phyloP scores from a whole-genome alignment of 1,284 basidiomycete species.

The Ustilago cynodontis region DNA sequence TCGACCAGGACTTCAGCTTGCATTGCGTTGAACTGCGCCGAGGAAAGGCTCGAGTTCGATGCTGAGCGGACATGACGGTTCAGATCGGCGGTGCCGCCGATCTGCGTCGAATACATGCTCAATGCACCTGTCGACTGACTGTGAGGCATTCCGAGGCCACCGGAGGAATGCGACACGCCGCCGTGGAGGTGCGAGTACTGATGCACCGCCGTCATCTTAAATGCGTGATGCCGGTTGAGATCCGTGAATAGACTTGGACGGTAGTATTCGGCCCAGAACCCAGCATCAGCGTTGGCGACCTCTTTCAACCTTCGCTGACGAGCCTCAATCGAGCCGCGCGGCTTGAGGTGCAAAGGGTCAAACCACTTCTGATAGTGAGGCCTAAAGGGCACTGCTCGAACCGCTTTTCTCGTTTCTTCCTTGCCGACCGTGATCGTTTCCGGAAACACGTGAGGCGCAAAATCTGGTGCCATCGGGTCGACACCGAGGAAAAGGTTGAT shows the following conservation, averaged over 20 bases:
- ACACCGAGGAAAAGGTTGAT: conserved; percentile 97
- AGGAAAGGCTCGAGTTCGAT: conserved; percentile 37
- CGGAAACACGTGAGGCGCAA: conserved; percentile 39
- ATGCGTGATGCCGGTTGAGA: conserved; percentile 67
- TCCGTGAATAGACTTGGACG: conserved; percentile 68
- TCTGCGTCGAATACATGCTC: conserved; percentile 45
- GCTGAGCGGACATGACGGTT: conserved; percentile 30
- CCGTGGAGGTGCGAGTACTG: conserved; percentile 44
- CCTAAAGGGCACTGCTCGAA: conserved; percentile 35
- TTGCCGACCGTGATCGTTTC: conserved; percentile 18
- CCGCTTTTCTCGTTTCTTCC: conserved; percentile 9
- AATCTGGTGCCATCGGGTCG: conserved; percentile 57
- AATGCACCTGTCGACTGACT: conserved; percentile 35
- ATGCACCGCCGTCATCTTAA: conserved; percentile 69
- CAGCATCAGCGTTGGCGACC: conserved; percentile 57
- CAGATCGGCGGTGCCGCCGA: conserved; percentile 28
- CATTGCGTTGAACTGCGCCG: conserved; percentile 20
- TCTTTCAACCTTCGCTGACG: conserved; percentile 51
- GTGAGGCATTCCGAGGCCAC: conserved; percentile 34
- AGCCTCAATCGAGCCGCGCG: conserved; percentile 35
- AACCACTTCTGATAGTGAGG: conserved; percentile 61
- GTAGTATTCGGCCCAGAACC: conserved; percentile 69
- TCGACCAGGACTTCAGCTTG: conserved; percentile 33
- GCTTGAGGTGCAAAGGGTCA: conserved; percentile 51
- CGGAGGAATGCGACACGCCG: conserved; percentile 22